phyloP scores from a whole-genome alignment of 495 filamentous ascomycete genomes.

The Schizothecium vesticola region DNA sequence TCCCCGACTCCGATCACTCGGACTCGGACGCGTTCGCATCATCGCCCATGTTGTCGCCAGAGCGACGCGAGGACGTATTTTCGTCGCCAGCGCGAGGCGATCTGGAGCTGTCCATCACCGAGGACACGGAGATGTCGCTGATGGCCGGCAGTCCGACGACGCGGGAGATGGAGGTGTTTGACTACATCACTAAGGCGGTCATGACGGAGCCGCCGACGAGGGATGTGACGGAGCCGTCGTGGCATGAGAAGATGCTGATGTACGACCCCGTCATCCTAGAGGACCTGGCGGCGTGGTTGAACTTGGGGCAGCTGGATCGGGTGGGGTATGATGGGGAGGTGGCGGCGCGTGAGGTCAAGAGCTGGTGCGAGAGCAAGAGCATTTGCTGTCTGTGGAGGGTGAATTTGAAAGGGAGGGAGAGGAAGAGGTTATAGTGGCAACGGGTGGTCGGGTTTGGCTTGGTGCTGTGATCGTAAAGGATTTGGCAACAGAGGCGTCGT shows the following conservation, averaged over 20 bases:
- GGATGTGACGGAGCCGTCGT: slow-evolving; percentile 52
- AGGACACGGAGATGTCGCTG: slow-evolving; percentile 39
- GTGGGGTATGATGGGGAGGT: slow-evolving; percentile 65
- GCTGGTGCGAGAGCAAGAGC: slow-evolving; percentile 80
- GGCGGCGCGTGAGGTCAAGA: slow-evolving; percentile 53
- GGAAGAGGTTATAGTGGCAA: slow-evolving; percentile 38
- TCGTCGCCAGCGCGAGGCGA: slow-evolving; percentile 24
- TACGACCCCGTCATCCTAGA: slow-evolving; percentile 90
- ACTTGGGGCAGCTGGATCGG: slow-evolving; percentile 58
- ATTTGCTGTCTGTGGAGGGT: slow-evolving; percentile 65
- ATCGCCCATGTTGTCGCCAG: slow-evolving; percentile 31
- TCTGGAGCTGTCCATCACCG: slow-evolving; percentile 27
- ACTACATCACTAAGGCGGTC: slow-evolving; percentile 62
- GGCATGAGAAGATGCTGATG: slow-evolving; percentile 88
- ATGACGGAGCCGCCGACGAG: slow-evolving; percentile 45
- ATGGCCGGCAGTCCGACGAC: slow-evolving; percentile 26
- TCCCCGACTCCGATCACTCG: slow-evolving; percentile 58
- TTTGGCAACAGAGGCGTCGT: neutral
- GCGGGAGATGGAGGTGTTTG: slow-evolving; percentile 45
- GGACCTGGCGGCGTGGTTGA: slow-evolving; percentile 80
- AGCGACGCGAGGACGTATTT: slow-evolving; percentile 18
- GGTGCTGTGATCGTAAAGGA: neutral
- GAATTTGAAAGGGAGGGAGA: slow-evolving; percentile 39
- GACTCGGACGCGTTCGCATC: slow-evolving; percentile 51
- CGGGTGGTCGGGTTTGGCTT: neutral